A percentile compares a stretch with the other conserved stretches of the same genome.
phyloP scores from a whole-genome alignment of 2,329 filamentous ascomycete genomes.

The Paracorniculantispora psalliotae region DNA sequence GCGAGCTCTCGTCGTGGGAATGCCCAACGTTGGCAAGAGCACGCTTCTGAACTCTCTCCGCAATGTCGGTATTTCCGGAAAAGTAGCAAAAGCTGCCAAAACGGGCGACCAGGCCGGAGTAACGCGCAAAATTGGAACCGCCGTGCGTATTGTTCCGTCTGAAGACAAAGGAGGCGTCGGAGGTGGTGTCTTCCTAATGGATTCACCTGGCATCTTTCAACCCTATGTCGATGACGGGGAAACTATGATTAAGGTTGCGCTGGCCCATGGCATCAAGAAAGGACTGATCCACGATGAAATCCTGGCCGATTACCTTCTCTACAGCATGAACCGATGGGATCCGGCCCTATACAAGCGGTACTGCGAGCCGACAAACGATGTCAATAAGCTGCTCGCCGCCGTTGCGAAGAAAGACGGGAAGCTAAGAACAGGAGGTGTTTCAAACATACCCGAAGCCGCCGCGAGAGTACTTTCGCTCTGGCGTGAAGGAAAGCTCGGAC shows the following conservation, averaged over 20 bases:
- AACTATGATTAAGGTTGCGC: slow-evolving; percentile 90
- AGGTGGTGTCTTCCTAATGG: slow-evolving; percentile 73
- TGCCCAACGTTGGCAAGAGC: slow-evolving; percentile 97
- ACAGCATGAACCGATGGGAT: slow-evolving; percentile 67
- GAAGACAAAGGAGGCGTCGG: slow-evolving; percentile 40
- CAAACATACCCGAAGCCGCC: slow-evolving; percentile 68
- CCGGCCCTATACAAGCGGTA: slow-evolving; percentile 58
- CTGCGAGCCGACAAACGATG: slow-evolving; percentile 73
- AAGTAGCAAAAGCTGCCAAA: slow-evolving; percentile 60
- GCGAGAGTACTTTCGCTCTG: slow-evolving; percentile 78
- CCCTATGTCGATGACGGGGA: slow-evolving; percentile 82
- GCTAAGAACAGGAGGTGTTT: slow-evolving; percentile 65
- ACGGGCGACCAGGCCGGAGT: slow-evolving; percentile 87
- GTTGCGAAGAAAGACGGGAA: slow-evolving; percentile 73
- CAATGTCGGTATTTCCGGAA: slow-evolving; percentile 51
- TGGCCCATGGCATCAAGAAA: slow-evolving; percentile 88
- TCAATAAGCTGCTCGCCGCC: slow-evolving; percentile 64
- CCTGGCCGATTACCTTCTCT: slow-evolving; percentile 87
- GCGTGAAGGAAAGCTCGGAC: slow-evolving; percentile 70
- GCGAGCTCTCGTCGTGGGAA: slow-evolving; percentile 82
- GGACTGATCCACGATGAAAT: slow-evolving; percentile 72
- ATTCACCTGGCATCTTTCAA: slow-evolving; percentile 93
- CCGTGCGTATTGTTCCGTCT: slow-evolving; percentile 65
- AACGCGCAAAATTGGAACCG: slow-evolving; percentile 76
- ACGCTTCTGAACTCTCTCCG: slow-evolving; percentile 87